Evolutionary conservation across 352 stramenopile species (phyloP), one percentile per base, ranked within the genome.

Genomic region (Sclerospora graminicola): DNA sequence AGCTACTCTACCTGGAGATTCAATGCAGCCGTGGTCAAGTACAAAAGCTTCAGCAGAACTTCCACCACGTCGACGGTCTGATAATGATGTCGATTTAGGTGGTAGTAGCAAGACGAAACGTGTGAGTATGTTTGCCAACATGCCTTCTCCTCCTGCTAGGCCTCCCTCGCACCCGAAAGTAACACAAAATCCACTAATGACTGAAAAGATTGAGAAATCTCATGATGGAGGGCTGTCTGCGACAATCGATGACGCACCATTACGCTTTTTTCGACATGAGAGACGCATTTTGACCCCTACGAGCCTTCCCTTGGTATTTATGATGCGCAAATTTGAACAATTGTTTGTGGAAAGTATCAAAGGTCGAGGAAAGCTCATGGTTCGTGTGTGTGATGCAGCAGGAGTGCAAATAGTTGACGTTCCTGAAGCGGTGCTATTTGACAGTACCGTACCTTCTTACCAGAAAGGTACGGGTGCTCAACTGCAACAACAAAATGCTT

Each of bases 401-500:
- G 77, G 73, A 0, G 68, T 81, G 57, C 51, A 58, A 21, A 42
- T 16, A 0, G 63, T 83, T 2, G 43, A 73, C 1, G 71, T 89
- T 5, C 30, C 63, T 6, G 61, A 80, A 41, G 73, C 77, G 2
- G 69, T 86, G 26, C 28, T 89, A 14, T 89, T 75, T 31, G 77
- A 89, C 40, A 84, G 66, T 15, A 60, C 77, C 26, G 69, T 71
- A 2, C 59, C 57, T 8, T 62, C 56, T 3, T n/a, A n/a, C n/a
- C n/a, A n/a, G n/a, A n/a, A n/a, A n/a, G n/a, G n/a, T n/a, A n/a
- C n/a, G n/a, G n/a, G n/a, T n/a, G 57, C 62, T 4, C 66, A 66
- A 18, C 41, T 86, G 2, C 47, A 75, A 18, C 49, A 65, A 38
- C 60, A n/a, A n/a, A n/a, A 72, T 7, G 64, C 53, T 5, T 14